Evolutionary conservation across 495 filamentous ascomycete species (phyloP), one percentile per base, ranked within the genome.

Genomic region (Astrocystis sublimbata): DNA sequence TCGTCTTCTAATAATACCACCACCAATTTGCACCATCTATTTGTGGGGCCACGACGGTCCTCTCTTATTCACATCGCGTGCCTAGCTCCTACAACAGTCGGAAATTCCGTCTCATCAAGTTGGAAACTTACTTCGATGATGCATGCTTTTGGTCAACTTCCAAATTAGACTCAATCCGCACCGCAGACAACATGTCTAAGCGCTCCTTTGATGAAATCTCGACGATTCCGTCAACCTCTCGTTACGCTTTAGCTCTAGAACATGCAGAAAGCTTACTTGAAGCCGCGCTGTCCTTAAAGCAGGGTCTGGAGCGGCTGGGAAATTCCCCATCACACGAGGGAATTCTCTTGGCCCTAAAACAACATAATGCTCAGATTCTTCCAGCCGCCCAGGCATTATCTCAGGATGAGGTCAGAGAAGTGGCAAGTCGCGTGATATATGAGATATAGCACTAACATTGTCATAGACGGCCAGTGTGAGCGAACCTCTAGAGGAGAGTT

Each of bases 221-320:
- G 33, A 65, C 31, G 60, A 61, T 31, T 21, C 0, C 40, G 21
- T 56, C 60, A 33, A 17, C 9, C 38, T 49, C 60, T 40, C 60
- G 41, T 3, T 62, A 62, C 17, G 2, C 0, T 30, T 55, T 42
- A 41, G 63, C 71, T 21, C 52, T 74, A 43, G 65, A 71, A 2
- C 69, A 74, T 60, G 71, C 70, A 5, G 68, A 76, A 55, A 66
- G 65, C 53, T 36, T 78, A 31, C 64, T 76, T 13, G 65, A 58
- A 65, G 63, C 65, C 35, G 70, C 57, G 8, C 60, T 66, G 21
- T 64, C 68, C 30, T 21, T 72, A n/a, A 72, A 72, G 36, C 23
- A 65, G 26, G 70, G 70, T 60, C 63, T 72, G 13, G 60, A 70
- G 46, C 57, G 57, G 28, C 64, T 63, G 28, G 60, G 60, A 23